A percentile compares a stretch with the other conserved stretches of the same genome.
Evolutionary conservation across 2,329 filamentous ascomycete species (phyloP).

Genomic region (Hymenoscyphus occultus): DNA sequence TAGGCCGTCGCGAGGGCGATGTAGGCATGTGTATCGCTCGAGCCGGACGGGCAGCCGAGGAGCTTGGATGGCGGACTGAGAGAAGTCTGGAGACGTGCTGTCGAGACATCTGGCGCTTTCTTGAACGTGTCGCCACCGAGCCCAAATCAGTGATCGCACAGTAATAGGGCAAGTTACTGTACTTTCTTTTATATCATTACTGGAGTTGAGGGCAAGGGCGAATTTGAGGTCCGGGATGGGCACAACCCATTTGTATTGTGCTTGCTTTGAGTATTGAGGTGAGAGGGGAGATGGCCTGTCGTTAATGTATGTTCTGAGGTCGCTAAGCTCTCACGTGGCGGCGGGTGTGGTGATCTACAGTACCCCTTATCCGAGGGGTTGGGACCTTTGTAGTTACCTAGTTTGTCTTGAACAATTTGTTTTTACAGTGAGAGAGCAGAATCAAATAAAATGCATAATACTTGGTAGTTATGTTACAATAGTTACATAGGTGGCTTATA

Average conservation of each 20-base stretch:
- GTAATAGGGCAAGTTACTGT: not conserved
- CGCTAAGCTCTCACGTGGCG: not conserved
- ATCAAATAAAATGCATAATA: constrained; percentile 1
- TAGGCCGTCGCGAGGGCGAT: constrained; percentile 43
- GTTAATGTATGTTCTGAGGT: not conserved
- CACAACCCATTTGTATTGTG: not conserved
- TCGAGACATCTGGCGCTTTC: constrained; percentile 27
- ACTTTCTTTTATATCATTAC: not conserved
- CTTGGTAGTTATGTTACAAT: constrained; percentile 11
- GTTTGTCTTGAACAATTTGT: not conserved
- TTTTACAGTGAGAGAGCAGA: not conserved
- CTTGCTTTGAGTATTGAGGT: not conserved
- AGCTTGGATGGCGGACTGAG: constrained; percentile 44
- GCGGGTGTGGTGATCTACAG: not conserved
- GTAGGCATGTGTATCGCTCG: constrained; percentile 45
- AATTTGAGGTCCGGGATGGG: not conserved
- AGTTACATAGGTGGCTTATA: constrained; percentile 8
- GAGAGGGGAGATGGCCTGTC: constrained; percentile 1
- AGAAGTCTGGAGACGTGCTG: constrained; percentile 28
- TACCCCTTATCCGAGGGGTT: not conserved
- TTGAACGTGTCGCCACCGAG: constrained; percentile 18
- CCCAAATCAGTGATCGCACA: constrained; percentile 1
- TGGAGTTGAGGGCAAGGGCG: not conserved
- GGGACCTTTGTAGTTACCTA: not conserved
- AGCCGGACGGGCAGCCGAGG: constrained; percentile 40